Evolutionary conservation across 805 yeast species (phyloP), one percentile per base, ranked within the genome.

Genomic region (Blastobotrys mokoenaii): DNA sequence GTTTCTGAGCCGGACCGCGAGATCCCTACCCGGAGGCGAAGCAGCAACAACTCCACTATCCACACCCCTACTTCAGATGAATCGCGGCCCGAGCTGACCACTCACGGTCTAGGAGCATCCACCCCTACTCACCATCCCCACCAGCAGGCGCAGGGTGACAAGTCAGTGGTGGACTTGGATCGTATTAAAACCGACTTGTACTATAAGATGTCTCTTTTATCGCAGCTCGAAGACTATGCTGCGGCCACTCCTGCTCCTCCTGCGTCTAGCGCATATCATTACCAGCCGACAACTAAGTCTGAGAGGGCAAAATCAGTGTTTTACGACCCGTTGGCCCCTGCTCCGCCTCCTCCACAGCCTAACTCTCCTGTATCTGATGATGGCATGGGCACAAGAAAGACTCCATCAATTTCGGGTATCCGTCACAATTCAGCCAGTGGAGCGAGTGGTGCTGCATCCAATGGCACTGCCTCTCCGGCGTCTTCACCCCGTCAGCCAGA

Each of bases 281-380:
- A 45, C 34, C 49, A 38, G 27, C 45, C 39, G 25, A 14, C 41
- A 18, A 30, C 33, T 11, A 14, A 22, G 16, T 15, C 48, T n/a
- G 57, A 53, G 41, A 47, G 57, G 16, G 51, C 49, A 11, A 46
- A 32, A 12, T 53, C 57, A 5, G 51, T 53, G 20, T 38, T 50
- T 14, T 53, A 51, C 30, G 57, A 53, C 38, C 57, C 57, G 9
- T 34, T 53, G 38, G 38, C 46, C 15, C 38, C 52, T 6, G 45
- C 35, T 8, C 51, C 53, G n/a, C 17, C 22, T 16, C 30, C 38
- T 4, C 25, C 36, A 11, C 34, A n/a, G 29, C 45, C 34, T 5
- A 9, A 9, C 10, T 27, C 22, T 38, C 47, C 35, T 7, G 18
- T 18, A 3, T 30, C 31, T 10, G 30, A 14, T 12, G 20, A 16